Base-by-base conservation (phyloP, 805 yeast genomes). In the Soucietia sequanensis region DNA sequence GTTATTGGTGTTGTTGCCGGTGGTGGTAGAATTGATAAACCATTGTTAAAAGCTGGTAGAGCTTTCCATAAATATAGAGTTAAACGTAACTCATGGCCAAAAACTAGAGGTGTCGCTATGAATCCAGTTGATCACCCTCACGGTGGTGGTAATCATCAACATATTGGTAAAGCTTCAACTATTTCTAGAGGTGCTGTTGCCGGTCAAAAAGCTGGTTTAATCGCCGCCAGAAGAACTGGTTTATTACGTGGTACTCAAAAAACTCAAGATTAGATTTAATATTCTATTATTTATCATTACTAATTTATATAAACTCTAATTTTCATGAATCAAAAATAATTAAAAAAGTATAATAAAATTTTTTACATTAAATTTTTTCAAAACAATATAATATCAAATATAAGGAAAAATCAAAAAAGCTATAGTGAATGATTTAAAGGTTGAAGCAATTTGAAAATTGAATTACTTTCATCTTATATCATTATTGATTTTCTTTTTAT, bases 181-280 rank as follows among this genome's bases (percentile, higher is more conserved):
- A 91, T 91, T 65, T 84, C 95, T 60, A 88, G 98, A 85, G 95
- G 95, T 75, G 97, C 98, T 57, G 98, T 91, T 71, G 79, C 99
- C 65, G 99, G 99, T 87, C 99, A 91, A 81, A 91, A 91, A 95
- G 95, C 95, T 71, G 99, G 99, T 91, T 88, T 91, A 72, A 93
- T 91, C 73, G 99, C 99, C 65, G 99, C 99, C 73, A 89, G 99
- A 88, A 89, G 99, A 84, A 91, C 98, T 65, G 99, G 99, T 91
- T 85, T 90, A 75, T 84, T 90, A 75, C 89, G 98, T 79, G 98
- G 98, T 89, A 87, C 98, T 68, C 96, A 90, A 80, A 89, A 87
- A 81, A 80, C 72, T 52, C 61, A 59, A 46, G 71, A 65, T 48
- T 65, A 63, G 50, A 30, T 37, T 41, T 8, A 11, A 21, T 21